phyloP scores from a whole-genome alignment of 805 yeast genomes.

The Candida tibetensis region DNA sequence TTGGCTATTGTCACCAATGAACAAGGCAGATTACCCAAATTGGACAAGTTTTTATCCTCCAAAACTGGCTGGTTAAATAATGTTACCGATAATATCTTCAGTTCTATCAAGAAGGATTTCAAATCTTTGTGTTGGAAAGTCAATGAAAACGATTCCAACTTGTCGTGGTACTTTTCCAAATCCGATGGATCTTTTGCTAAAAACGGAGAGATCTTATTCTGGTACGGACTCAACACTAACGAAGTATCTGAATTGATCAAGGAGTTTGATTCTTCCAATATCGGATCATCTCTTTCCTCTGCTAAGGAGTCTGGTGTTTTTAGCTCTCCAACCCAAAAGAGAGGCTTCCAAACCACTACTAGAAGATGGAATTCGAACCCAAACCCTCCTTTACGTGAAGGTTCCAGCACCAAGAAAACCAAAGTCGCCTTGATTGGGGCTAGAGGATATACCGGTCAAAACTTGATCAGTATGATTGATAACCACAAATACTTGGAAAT shows the following conservation, averaged over 20 bases:
- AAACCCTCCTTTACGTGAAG: constrained; percentile 68
- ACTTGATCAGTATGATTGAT: constrained; percentile 81
- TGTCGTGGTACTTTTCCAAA: constrained; percentile 87
- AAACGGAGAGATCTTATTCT: constrained; percentile 85
- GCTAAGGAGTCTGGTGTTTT: constrained; percentile 47
- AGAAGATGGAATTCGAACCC: constrained; percentile 48
- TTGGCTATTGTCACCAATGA: constrained; percentile 73
- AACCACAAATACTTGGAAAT: constrained; percentile 84
- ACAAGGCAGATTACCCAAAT: constrained; percentile 54
- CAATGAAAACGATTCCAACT: constrained; percentile 84
- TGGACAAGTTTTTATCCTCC: constrained; percentile 84
- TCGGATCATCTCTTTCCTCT: constrained; percentile 35
- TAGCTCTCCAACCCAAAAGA: constrained; percentile 44
- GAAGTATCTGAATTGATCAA: constrained; percentile 63
- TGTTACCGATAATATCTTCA: constrained; percentile 92
- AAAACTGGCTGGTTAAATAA: constrained; percentile 96
- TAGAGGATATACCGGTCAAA: constrained; percentile 96
- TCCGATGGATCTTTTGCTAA: constrained; percentile 93
- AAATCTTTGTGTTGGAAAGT: constrained; percentile 81
- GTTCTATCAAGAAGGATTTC: constrained; percentile 73
- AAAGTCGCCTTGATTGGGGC: constrained; percentile 96
- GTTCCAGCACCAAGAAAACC: constrained; percentile 58
- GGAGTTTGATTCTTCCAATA: constrained; percentile 38
- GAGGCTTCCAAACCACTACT: constrained; percentile 32
- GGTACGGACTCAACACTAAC: constrained; percentile 83